Base-by-base conservation (phyloP, 2,329 filamentous ascomycete genomes). In the Fusarium buharicum region DNA sequence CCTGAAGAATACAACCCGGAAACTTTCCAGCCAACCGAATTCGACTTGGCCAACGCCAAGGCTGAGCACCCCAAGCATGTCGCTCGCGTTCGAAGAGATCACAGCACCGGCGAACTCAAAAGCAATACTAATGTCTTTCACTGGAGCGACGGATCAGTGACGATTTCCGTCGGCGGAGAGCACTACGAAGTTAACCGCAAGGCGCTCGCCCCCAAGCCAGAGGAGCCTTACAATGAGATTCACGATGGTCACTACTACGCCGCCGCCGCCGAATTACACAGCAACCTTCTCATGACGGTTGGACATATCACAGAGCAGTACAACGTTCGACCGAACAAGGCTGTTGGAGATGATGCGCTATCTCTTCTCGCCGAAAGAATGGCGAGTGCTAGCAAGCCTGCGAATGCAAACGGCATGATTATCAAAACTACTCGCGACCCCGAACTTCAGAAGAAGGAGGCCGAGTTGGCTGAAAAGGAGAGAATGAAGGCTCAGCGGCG, bases 81-180 rank as follows among this genome's bases (percentile, higher is more conserved):
- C 2, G 82, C 91, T 43, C 87, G 90, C 59, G 91, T 88, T 76
- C 86, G 89, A 50, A 86, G 84, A 69, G 87, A 91, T 55, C 81
- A 86, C 10, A 82, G 82, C n/a, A 89, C 86, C 1, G 83, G 84
- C 44, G 79, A 86, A 59, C 80, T 93, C 12, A 86, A 90, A 72
- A 93, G 90, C 71, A 94, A 94, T 72, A 85, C 91, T 3, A 84
- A 88, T 61, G 78, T 94, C 27, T 86, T 91, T 71, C 85, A 85
- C 66, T 94, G 91, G 91, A 92, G 88, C 59, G 91, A 94, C 70
- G 91, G 91, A 24, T 92, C 89, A 4, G 79, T 91, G 14, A 93
- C 90, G 11, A 79, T 94, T 20, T 86, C 89, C n/a, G 81, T 93
- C 20, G 91, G 90, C 13, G 87, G 86, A 56, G 86, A 88, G 62